Evolutionary conservation across 768 basidiomycete genomes (phyloP).

Genomic region (Auricularia cornea): DNA sequence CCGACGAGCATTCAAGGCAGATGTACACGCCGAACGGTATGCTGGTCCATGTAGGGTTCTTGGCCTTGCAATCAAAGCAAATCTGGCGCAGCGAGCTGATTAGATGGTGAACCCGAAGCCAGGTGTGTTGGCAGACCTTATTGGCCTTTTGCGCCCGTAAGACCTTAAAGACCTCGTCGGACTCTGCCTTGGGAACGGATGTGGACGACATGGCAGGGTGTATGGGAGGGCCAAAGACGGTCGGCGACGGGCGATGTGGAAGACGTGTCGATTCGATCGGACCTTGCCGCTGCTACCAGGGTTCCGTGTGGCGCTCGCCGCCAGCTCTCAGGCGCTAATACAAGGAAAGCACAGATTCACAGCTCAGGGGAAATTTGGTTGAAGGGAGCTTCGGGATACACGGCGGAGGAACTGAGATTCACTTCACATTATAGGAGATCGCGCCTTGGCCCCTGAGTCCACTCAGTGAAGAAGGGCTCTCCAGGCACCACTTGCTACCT

Average conservation of each 20-base stretch:
- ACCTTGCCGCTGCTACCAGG: no score
- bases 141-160: slow-evolving; percentile 82
- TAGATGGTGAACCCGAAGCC: slow-evolving; percentile 3
- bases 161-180: slow-evolving; percentile 76
- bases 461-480: no score
- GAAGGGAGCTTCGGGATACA: no score
- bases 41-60: slow-evolving; percentile 96
- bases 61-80: slow-evolving; percentile 93
- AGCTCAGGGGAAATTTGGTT: no score
- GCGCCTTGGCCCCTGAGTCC: no score
- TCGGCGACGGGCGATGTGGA: background rate
- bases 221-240: no score
- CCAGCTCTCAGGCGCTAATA: no score
- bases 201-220: background rate
- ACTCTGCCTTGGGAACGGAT: slow-evolving; percentile 55
- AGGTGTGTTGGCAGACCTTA: slow-evolving; percentile 41
- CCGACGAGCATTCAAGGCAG: slow-evolving; percentile 91
- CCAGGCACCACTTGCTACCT: no score
- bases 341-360: no score
- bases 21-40: slow-evolving; percentile 97
- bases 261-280: background rate
- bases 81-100: slow-evolving; percentile 34
- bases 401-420: no score
- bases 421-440: no score
- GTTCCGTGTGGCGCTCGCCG: no score